phyloP scores from a whole-genome alignment of 2,329 filamentous ascomycete genomes.

The Botrytis elliptica region DNA sequence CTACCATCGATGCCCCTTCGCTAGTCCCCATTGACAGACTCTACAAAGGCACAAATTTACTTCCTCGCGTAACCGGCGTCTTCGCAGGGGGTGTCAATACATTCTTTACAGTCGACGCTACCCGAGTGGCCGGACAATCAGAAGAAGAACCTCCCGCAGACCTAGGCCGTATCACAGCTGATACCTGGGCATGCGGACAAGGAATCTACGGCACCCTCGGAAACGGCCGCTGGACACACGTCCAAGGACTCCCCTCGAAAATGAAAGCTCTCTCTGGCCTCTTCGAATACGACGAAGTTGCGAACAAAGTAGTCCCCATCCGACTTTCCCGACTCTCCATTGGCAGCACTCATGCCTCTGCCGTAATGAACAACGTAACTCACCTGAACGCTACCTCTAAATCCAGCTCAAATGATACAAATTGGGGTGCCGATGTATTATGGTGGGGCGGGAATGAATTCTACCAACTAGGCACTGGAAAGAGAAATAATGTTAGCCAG shows the following conservation, averaged over 20 bases:
- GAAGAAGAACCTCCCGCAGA: conserved; percentile 42
- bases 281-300: conserved; percentile 80
- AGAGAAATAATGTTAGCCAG: conserved; percentile 72
- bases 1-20: conserved; percentile 66
- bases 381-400: conserved; percentile 49
- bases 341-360: conserved; percentile 77
- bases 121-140: conserved; percentile 50
- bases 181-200: conserved; percentile 84
- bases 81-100: conserved; percentile 84
- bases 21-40: conserved; percentile 69
- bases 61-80: conserved; percentile 70
- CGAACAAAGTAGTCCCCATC: conserved; percentile 70
- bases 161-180: conserved; percentile 61
- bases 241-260: conserved; percentile 74
- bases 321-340: conserved; percentile 70
- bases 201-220: conserved; percentile 83
- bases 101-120: conserved; percentile 82
- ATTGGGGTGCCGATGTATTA: conserved; percentile 84
- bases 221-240: conserved; percentile 85
- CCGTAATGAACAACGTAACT: conserved; percentile 79
- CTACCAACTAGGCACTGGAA: conserved; percentile 90
- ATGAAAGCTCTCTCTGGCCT: conserved; percentile 80
- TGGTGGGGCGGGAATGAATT: conserved; percentile 96
- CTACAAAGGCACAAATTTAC: conserved; percentile 64
- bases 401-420: conserved; percentile 63